Evolutionary conservation across 2,329 filamentous ascomycete genomes (phyloP).

Genomic region (Polytolypa hystricis): DNA sequence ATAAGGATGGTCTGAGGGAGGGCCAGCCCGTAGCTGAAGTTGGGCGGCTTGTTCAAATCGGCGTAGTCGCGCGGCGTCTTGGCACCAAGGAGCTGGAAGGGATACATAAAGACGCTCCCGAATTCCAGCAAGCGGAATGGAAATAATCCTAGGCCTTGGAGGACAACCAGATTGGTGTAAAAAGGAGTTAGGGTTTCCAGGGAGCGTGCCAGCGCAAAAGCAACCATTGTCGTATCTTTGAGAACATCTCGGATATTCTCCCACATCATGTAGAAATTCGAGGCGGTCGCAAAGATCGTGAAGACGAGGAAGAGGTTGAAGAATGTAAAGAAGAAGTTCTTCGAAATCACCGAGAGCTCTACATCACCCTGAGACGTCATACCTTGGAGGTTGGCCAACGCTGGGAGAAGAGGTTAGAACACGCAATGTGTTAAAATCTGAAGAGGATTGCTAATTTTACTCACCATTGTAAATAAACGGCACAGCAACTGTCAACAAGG

Average conservation of each 20-base stretch:
- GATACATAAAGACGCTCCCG: conserved; percentile 73
- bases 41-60: conserved; percentile 66
- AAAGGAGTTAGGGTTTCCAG: conserved; percentile 68
- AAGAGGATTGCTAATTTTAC: conserved; percentile 15
- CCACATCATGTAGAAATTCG: conserved; percentile 58
- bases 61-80: conserved; percentile 84
- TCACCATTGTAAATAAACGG: conserved; percentile 87
- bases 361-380: conserved; percentile 93
- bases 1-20: conserved; percentile 85
- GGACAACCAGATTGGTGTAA: conserved; percentile 86
- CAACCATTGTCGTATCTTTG: conserved; percentile 67
- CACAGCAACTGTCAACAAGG: conserved; percentile 76
- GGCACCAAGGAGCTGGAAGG: conserved; percentile 64
- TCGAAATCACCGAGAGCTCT: conserved; percentile 87
- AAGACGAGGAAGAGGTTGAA: conserved; percentile 98
- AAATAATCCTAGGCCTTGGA: conserved; percentile 87
- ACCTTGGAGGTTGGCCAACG: conserved; percentile 77
- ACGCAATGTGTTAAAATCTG: not conserved
- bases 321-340: conserved; percentile 99
- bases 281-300: conserved; percentile 71
- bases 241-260: conserved; percentile 58
- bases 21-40: conserved; percentile 94
- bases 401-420: conserved; percentile 20
- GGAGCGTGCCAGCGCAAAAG: conserved; percentile 61
- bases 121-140: conserved; percentile 87